Conservation (phyloP, 305 asterid genomes). For the Fraxinus angustifolia region DNA sequence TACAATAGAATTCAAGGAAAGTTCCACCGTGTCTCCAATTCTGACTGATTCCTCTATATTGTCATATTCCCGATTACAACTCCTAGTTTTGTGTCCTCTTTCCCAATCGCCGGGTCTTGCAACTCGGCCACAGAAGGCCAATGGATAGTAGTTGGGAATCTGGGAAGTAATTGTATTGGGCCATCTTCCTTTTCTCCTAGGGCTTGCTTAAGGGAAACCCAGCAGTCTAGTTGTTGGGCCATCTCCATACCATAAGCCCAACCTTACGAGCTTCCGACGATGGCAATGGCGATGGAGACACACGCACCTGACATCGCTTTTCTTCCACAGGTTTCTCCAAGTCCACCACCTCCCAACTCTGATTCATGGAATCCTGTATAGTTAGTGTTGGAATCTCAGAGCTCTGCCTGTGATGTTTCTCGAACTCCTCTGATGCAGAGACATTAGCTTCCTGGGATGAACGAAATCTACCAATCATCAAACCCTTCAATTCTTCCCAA, state of each 20-base stretch:
- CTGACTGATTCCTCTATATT: not conserved
- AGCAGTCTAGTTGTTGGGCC: not conserved
- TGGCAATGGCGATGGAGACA: too few relatives aligned
- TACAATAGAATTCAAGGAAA: too few relatives aligned
- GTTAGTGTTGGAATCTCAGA: not conserved
- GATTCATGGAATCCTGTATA: not conserved
- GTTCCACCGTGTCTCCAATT: not conserved
- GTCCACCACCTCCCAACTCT: not conserved
- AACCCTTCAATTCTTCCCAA: not conserved
- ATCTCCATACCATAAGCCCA: not conserved
- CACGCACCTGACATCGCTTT: not conserved
- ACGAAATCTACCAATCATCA: not conserved
- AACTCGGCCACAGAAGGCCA: not conserved
- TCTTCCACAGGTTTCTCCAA: not conserved
- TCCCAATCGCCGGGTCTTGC: not conserved
- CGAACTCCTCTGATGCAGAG: not conserved
- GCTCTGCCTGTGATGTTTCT: not conserved
- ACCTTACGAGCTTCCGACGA: not conserved
- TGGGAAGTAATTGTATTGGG: not conserved
- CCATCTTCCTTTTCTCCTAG: not conserved
- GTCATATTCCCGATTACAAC: not conserved
- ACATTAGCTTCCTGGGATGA: not conserved
- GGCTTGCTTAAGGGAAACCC: not conserved
- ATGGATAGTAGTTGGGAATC: not conserved
- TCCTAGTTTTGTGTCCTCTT: not conserved